Conservation (phyloP, 1,284 basidiomycete genomes). For the Boletellus deceptivus region DNA sequence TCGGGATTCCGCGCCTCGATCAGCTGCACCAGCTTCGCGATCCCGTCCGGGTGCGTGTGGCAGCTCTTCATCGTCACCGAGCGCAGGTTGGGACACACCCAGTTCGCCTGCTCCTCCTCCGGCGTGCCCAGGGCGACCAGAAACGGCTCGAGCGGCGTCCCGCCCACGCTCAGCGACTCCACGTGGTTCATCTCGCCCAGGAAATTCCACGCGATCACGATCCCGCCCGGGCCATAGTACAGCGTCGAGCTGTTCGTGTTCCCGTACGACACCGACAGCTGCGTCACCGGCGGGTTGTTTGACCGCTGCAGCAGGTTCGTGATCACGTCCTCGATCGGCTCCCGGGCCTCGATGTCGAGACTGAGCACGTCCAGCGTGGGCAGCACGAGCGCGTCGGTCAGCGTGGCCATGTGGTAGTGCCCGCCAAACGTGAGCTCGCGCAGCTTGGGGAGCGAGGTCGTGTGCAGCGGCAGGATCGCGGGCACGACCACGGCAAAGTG, state of each 20-base stretch:
- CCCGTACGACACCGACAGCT: conserved; percentile 60
- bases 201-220: conserved; percentile 50
- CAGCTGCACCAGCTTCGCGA: conserved; percentile 63
- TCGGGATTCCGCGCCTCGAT: conserved; percentile 67
- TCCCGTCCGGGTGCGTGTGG: conserved; percentile 58
- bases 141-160: conserved; percentile 60
- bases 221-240: conserved; percentile 41
- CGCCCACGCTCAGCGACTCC: conserved; percentile 57
- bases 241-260: conserved; percentile 40
- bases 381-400: conserved; percentile 59
- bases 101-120: conserved; percentile 55
- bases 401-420: conserved; percentile 57
- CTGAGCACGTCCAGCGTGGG: conserved; percentile 55
- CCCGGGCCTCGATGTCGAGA: conserved; percentile 65
- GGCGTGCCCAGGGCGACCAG: conserved; percentile 53
- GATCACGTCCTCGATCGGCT: conserved; percentile 66
- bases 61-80: conserved; percentile 58
- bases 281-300: conserved; percentile 49
- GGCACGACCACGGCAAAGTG: conserved; percentile 58
- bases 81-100: conserved; percentile 60
- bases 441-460: conserved; percentile 50
- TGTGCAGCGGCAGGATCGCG: conserved; percentile 57
- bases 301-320: conserved; percentile 57
- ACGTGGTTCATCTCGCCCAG: conserved; percentile 47
- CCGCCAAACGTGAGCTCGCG: conserved; percentile 59